Percentiles rank a stretch among this genome's conserved stretches.
Conservation (phyloP, 352 stramenopile species). For the Phytophthora pistaciae region DNA sequence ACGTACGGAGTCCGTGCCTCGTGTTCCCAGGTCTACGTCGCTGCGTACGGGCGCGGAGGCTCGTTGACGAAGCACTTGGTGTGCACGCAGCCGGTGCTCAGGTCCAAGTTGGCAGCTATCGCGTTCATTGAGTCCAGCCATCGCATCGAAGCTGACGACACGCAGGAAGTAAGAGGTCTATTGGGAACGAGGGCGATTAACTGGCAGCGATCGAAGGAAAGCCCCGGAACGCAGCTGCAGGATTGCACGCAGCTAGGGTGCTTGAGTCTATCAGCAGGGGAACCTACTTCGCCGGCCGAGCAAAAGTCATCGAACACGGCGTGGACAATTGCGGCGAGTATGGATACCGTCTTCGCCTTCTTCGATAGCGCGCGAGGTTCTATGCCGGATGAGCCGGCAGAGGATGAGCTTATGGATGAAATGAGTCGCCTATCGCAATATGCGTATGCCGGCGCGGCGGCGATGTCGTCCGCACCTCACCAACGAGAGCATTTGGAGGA, state of each 20-base stretch:
- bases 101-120: constrained; percentile 72
- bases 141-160: constrained; percentile 69
- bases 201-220: constrained; percentile 81
- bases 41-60: constrained; percentile 77
- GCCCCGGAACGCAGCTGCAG: constrained; percentile 71
- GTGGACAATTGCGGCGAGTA: constrained; percentile 85
- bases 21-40: constrained; percentile 84
- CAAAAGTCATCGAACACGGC: constrained; percentile 84
- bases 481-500: constrained; percentile 78
- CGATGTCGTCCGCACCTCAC: constrained; percentile 57
- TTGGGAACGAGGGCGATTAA: constrained; percentile 83
- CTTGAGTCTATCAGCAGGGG: constrained; percentile 78
- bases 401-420: constrained; percentile 83
- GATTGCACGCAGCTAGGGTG: constrained; percentile 80
- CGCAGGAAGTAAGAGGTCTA: constrained; percentile 69
- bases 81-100: constrained; percentile 69
- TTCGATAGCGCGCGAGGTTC: constrained; percentile 84
- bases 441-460: constrained; percentile 66
- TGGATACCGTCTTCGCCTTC: constrained; percentile 88
- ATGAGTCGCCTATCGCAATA: constrained; percentile 82
- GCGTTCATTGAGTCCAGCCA: constrained; percentile 89
- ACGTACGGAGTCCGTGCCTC: constrained; percentile 75
- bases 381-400: constrained; percentile 76
- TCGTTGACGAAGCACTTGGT: constrained; percentile 81
- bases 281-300: constrained; percentile 62